Conservation (phyloP, 805 yeast genomes). For the Lachancea kluyveri region DNA sequence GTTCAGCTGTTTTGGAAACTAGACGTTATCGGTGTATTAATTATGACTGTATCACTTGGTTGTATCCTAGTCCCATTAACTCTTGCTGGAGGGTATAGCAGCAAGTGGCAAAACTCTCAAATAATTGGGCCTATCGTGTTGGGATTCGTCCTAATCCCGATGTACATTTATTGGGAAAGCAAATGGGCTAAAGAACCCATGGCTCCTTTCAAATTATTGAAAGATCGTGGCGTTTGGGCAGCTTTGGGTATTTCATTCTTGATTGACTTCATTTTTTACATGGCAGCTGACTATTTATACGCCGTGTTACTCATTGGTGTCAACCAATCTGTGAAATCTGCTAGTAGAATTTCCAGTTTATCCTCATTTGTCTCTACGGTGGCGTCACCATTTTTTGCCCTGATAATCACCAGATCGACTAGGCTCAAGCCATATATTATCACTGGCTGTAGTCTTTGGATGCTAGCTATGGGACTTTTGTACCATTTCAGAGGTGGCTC, state of each 20-base stretch:
- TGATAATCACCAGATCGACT: constrained; percentile 42
- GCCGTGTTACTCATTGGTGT: constrained; percentile 51
- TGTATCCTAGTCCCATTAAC: constrained; percentile 57
- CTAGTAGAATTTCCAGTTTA: constrained; percentile 51
- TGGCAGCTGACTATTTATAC: constrained; percentile 56
- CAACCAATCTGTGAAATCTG: constrained; percentile 41
- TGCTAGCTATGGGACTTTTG: constrained; percentile 50
- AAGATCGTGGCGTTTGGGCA: constrained; percentile 55
- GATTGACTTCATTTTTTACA: constrained; percentile 48
- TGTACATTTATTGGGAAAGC: constrained; percentile 47
- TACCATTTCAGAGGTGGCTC: constrained; percentile 48
- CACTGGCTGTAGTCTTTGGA: constrained; percentile 53
- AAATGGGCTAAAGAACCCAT: constrained; percentile 46
- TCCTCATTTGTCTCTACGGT: constrained; percentile 62
- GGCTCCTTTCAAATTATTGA: constrained; percentile 44
- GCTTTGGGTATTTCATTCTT: constrained; percentile 47
- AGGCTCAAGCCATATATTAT: constrained; percentile 55
- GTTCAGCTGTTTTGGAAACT: constrained; percentile 46
- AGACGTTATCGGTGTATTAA: constrained; percentile 51
- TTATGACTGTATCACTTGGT: constrained; percentile 46
- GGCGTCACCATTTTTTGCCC: constrained; percentile 52
- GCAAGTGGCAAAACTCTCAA: constrained; percentile 45
- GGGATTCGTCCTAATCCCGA: constrained; percentile 44
- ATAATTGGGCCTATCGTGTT: constrained; percentile 55
- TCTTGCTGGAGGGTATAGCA: constrained; percentile 47